A percentile compares a stretch with the other conserved stretches of the same genome.
phyloP scores from a whole-genome alignment of 495 filamentous ascomycete genomes.

The Cercophora newfieldiana region DNA sequence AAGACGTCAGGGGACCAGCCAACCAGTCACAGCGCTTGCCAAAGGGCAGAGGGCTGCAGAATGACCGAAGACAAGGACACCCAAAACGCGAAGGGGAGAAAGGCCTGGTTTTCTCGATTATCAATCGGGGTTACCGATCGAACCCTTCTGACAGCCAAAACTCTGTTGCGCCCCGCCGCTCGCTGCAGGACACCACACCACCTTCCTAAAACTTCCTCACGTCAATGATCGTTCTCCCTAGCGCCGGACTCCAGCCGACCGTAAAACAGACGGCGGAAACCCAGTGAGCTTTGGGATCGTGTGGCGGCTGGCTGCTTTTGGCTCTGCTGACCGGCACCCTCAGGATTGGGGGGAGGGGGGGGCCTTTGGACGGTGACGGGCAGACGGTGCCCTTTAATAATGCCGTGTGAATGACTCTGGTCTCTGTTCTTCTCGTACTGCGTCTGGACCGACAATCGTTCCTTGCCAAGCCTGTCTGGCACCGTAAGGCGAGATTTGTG shows the following conservation, averaged over 20 bases:
- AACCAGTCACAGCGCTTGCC: conserved; percentile 21
- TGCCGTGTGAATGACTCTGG: not conserved
- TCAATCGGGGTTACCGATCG: conserved; percentile 24
- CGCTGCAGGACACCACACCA: conserved; percentile 16
- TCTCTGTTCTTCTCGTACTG: not conserved
- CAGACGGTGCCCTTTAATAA: not conserved
- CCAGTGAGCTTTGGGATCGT: not conserved
- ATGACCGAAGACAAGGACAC: conserved; percentile 18
- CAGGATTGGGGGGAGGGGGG: not conserved
- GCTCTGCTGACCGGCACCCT: conserved; percentile 6
- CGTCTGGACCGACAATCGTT: conserved; percentile 23
- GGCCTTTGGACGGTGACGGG: not conserved
- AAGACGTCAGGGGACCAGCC: conserved; percentile 20
- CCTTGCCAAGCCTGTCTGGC: conserved; percentile 32
- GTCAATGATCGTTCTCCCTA: conserved; percentile 1
- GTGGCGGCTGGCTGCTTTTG: conserved; percentile 13
- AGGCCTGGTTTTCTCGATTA: conserved; percentile 21
- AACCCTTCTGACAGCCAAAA: conserved; percentile 20
- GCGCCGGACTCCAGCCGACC: not conserved
- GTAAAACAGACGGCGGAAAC: conserved; percentile 13
- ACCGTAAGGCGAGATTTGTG: conserved; percentile 36
- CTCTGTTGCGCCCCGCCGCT: conserved; percentile 22
- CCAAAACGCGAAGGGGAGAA: conserved; percentile 12
- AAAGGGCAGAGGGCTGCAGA: conserved; percentile 17
- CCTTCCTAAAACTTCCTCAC: conserved; percentile 3